Evolutionary conservation across 495 filamentous ascomycete species (phyloP).

Genomic region (Penicilliopsis zonata): DNA sequence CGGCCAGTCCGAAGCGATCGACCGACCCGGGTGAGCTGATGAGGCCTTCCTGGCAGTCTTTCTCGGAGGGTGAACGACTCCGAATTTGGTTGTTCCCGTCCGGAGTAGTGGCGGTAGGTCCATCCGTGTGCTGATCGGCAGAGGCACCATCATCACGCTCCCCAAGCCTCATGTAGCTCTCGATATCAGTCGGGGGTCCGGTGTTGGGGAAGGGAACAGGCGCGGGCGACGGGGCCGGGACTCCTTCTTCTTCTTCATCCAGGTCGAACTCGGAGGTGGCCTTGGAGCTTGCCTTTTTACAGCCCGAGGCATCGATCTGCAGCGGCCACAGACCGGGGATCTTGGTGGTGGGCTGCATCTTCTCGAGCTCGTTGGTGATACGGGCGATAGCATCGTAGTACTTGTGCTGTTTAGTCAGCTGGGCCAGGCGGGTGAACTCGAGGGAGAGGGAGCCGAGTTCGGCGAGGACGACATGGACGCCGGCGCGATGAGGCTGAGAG

Average conservation of each 20-base stretch:
- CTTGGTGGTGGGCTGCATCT: conserved; percentile 60
- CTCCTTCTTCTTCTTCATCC: too few species aligned
- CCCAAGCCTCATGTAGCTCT: conserved; percentile 14
- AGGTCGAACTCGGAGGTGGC: conserved; percentile 1
- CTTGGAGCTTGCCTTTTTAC: conserved; percentile 21
- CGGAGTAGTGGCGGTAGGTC: background rate
- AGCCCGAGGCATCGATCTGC: conserved; percentile 66
- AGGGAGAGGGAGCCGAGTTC: conserved; percentile 86
- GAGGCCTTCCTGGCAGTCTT: conserved; percentile 19
- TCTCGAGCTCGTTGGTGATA: conserved; percentile 77
- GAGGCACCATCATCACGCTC: conserved; percentile 10
- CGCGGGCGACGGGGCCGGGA: too few species aligned
- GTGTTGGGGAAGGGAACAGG: too few species aligned
- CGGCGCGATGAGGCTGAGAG: conserved; percentile 53
- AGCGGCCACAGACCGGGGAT: conserved; percentile 80
- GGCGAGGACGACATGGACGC: conserved; percentile 52
- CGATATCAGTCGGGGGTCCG: conserved; percentile 13
- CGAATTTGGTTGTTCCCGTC: background rate
- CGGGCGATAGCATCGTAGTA: conserved; percentile 95
- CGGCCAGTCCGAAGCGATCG: conserved; percentile 60
- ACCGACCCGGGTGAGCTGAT: conserved; percentile 8
- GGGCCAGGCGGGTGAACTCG: conserved; percentile 89
- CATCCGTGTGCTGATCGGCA: background rate
- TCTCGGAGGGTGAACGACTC: background rate
- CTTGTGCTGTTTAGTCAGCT: conserved; percentile 72